Evolutionary conservation across 2,329 filamentous ascomycete species (phyloP).

Genomic region (Colletotrichum cuscutae): DNA sequence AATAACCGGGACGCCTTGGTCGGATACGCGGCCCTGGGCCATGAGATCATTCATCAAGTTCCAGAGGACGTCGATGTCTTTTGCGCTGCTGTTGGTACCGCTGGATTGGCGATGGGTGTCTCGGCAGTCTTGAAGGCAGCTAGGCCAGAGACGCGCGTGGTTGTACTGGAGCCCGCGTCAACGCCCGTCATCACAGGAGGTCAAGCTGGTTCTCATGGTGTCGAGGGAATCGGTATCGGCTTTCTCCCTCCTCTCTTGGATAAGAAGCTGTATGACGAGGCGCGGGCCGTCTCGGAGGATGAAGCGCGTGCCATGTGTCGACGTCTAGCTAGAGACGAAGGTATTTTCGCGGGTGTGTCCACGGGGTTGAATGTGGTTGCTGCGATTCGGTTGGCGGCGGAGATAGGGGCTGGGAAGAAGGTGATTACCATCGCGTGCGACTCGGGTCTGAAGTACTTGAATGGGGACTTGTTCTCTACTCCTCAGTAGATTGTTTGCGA

Average conservation of each 20-base stretch:
- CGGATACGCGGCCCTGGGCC: slow-evolving; percentile 25
- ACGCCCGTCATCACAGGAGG: slow-evolving; percentile 6
- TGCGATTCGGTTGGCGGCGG: slow-evolving; percentile 1
- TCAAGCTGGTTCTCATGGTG: background rate
- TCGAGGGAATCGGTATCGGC: slow-evolving; percentile 13
- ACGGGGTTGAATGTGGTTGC: background rate
- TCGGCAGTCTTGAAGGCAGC: slow-evolving; percentile 1
- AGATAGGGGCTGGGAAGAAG: slow-evolving; percentile 11
- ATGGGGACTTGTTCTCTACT: slow-evolving; percentile 34
- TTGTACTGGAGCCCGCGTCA: slow-evolving; percentile 14
- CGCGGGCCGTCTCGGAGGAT: slow-evolving; percentile 3
- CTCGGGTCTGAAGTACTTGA: slow-evolving; percentile 21
- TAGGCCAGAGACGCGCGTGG: background rate
- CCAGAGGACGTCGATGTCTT: slow-evolving; percentile 28
- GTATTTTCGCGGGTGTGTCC: slow-evolving; percentile 9
- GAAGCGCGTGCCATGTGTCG: slow-evolving; percentile 22
- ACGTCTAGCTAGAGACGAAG: slow-evolving; percentile 13
- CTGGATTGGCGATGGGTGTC: slow-evolving; percentile 32
- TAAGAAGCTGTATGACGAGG: slow-evolving; percentile 15
- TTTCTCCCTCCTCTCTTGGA: slow-evolving; percentile 12
- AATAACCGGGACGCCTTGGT: slow-evolving; percentile 25
- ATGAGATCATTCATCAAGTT: slow-evolving; percentile 3
- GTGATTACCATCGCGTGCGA: slow-evolving; percentile 25
- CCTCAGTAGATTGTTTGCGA: background rate
- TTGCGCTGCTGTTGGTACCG: slow-evolving; percentile 29